phyloP scores from a whole-genome alignment of 257 asterid genomes.

The Lycium ferocissimum region DNA sequence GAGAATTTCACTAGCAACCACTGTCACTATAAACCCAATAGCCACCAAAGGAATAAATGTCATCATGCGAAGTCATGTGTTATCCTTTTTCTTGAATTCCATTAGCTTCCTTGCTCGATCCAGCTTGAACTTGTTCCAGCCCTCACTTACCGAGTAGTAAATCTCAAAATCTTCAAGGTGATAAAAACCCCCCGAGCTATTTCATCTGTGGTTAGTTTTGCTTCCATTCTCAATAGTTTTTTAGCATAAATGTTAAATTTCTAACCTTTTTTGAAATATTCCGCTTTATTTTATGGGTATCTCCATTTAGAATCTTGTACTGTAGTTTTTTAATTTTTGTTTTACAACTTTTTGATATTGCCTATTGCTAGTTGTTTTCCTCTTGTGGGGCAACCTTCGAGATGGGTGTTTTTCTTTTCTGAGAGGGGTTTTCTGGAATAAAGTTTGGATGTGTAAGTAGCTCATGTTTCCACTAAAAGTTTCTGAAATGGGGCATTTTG shows the following conservation, averaged over 20 bases:
- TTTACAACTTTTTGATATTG: not conserved
- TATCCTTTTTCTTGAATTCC: not conserved
- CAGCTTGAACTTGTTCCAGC: not conserved
- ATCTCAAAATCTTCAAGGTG: not conserved
- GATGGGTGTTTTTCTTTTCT: not conserved
- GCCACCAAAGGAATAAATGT: not conserved
- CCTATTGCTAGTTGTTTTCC: not conserved
- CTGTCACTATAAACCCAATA: too few relatives aligned
- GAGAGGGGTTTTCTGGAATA: not conserved
- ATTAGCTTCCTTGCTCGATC: not conserved
- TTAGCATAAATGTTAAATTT: not conserved
- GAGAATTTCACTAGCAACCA: too few relatives aligned
- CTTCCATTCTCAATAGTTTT: too few relatives aligned
- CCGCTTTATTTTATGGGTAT: not conserved
- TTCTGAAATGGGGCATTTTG: not conserved
- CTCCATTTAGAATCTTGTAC: conserved; percentile 18
- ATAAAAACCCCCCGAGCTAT: not conserved
- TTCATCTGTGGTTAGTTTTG: not conserved
- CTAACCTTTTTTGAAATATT: not conserved
- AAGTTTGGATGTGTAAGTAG: not conserved
- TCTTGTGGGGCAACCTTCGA: not conserved
- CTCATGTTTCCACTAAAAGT: not conserved
- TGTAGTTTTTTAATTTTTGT: not conserved
- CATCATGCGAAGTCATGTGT: not conserved
- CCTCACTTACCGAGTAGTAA: not conserved